Evolutionary conservation across 441 rosid species (phyloP).

Genomic region (Arabidopsis hybrid): DNA sequence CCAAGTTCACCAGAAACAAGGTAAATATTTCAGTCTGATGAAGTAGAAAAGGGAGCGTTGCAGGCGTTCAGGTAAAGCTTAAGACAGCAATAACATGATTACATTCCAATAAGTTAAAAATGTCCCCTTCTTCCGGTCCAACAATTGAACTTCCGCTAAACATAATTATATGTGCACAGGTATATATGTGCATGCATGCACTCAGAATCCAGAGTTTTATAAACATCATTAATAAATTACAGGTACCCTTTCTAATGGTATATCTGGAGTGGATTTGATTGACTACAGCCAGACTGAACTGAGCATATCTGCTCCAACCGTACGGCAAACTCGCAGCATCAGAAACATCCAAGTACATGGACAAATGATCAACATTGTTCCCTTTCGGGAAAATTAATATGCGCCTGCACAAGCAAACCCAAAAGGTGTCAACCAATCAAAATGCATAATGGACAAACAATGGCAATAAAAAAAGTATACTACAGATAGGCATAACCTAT

Average conservation of each 20-base stretch:
- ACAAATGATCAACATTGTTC: constrained; percentile 75
- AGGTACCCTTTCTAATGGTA: constrained; percentile 61
- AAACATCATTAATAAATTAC: background rate
- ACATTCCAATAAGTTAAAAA: background rate
- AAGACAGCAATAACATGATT: constrained; percentile 8
- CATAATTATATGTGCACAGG: background rate
- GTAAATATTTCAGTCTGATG: constrained; percentile 2
- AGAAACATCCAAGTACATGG: constrained; percentile 75
- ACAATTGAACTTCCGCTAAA: constrained; percentile 7
- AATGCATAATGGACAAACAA: background rate
- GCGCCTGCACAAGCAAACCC: constrained; percentile 56
- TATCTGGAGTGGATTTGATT: constrained; percentile 64
- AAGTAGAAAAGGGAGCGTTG: constrained; percentile 1
- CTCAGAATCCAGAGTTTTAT: background rate
- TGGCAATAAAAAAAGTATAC: constrained; percentile 6
- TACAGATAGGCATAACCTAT: background rate
- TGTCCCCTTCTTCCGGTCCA: constrained; percentile 26
- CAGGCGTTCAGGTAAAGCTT: constrained; percentile 13
- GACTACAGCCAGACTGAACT: constrained; percentile 70
- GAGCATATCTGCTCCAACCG: constrained; percentile 80
- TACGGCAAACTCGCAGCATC: constrained; percentile 68
- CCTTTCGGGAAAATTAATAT: constrained; percentile 77
- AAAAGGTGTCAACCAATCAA: constrained; percentile 33
- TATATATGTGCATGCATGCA: constrained; percentile 25
- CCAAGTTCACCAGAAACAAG: constrained; percentile 13